Conservation (phyloP, 2,329 filamentous ascomycete species). For the Ambrosiella xylebori region DNA sequence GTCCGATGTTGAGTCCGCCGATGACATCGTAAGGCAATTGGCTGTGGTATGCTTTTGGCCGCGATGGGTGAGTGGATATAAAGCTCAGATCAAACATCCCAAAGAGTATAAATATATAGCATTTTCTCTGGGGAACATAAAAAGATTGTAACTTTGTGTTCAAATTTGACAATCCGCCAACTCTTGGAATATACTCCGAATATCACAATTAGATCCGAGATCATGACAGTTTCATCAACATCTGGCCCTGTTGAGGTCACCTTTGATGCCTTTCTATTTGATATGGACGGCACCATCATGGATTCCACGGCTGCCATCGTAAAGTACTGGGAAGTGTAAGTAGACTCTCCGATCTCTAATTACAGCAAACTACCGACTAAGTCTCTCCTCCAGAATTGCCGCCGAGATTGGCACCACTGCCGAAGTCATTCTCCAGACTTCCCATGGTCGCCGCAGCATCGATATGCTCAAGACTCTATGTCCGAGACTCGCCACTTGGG, state of each 20-base stretch:
- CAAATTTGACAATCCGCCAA: no score
- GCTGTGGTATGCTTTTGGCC: no score
- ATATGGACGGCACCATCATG: conserved; percentile 73
- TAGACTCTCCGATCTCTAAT: conserved; percentile 3
- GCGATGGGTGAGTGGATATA: no score
- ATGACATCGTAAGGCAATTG: no score
- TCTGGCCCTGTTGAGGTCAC: conserved; percentile 26
- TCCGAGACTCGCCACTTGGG: conserved; percentile 77
- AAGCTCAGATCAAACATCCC: no score
- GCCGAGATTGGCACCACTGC: conserved; percentile 70
- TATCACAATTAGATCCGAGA: no score
- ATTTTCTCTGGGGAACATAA: no score
- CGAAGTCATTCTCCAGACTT: conserved; percentile 72
- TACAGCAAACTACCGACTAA: not conserved
- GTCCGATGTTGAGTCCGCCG: no score
- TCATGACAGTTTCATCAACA: conserved; percentile 21
- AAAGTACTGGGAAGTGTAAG: conserved; percentile 59
- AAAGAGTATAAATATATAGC: no score
- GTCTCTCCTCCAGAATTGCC: conserved; percentile 47
- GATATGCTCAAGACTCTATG: conserved; percentile 67
- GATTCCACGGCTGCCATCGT: conserved; percentile 62
- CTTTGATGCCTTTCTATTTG: conserved; percentile 46
- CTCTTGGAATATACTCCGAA: no score
- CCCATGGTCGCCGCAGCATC: conserved; percentile 78
- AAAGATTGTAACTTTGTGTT: no score